Evolutionary conservation across 2,329 filamentous ascomycete species (phyloP), one percentile per base, ranked within the genome.

Genomic region (Xylaria sp.): DNA sequence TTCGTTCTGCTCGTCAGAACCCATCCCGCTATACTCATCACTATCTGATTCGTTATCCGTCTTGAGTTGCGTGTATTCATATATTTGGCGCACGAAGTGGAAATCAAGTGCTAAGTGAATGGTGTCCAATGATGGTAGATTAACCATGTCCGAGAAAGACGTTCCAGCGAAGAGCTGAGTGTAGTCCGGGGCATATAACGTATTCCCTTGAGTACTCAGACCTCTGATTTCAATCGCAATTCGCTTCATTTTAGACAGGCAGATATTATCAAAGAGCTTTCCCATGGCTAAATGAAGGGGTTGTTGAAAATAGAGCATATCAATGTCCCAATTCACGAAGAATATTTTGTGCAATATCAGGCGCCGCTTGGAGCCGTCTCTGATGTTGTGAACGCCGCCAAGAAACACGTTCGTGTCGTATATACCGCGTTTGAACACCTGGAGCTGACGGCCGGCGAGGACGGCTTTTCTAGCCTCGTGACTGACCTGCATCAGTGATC

Each of bases 241-340:
- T 3, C 25, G 46, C 25, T 52, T 52, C 2, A 52, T n/a, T n/a
- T 52, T 30, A 8, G 2, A 30, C 25, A 30, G 18, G 6, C 5
- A 30, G 46, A 8, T 30, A 3, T 4, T 6, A 46, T n/a, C 6
- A 3, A 63, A 23, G 13, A 63, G 1, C 13, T 4, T 3, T 15
- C 8, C 13, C 8, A 8, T n/a, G 32, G 8, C 4, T 2, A 28
- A 9, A 23, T 53, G 45, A 2, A 50, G 7, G 7, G 34, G 34
- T 12, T 28, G 4, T 28, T 28, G 56, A 58, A 65, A 60, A 46
- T 46, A 65, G 46, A 65, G 55, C 63, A 60, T 59, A 7, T 65
- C 63, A 4, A 52, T 60, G 36, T 55, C 56, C 63, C 56, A 60
- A n/a, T 65, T 60, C 1, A 65, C 56, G n/a, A 53, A 65, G 20